These are phyloP conservation scores for Cladophialophora psammophila DNA, from an alignment of 2,329 filamentous ascomycete species.

Conservation along the genomic window DNA sequence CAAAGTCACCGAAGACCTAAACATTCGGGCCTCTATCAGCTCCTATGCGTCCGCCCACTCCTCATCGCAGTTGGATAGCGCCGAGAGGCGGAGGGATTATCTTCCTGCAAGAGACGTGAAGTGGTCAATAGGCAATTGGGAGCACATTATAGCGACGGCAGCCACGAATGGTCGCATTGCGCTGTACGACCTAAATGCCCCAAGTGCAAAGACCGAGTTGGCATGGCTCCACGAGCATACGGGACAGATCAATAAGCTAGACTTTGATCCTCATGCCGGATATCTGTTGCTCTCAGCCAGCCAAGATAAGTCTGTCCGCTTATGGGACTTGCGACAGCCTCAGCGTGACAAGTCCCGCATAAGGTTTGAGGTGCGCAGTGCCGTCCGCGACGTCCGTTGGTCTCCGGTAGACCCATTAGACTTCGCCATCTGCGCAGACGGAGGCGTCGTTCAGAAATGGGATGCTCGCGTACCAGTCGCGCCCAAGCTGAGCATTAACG, in stretches of 20 bases:
- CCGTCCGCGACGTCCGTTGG: slow-evolving; percentile 70
- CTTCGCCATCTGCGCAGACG: slow-evolving; percentile 70
- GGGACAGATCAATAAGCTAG: slow-evolving; percentile 70
- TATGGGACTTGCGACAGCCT: slow-evolving; percentile 69
- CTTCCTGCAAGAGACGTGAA: slow-evolving; percentile 71
- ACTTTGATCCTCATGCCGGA: slow-evolving; percentile 69
- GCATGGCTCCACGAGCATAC: slow-evolving; percentile 69
- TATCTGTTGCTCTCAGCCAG: slow-evolving; percentile 68
- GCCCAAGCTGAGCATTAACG: slow-evolving; percentile 66
- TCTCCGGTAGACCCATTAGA: slow-evolving; percentile 64
- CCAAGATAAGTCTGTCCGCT: slow-evolving; percentile 68
- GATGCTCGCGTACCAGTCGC: slow-evolving; percentile 65
- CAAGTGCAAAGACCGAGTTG: slow-evolving; percentile 63
- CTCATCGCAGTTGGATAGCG: slow-evolving; percentile 48
- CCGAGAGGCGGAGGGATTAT: slow-evolving; percentile 63
- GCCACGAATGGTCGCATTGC: slow-evolving; percentile 71
- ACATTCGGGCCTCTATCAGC: slow-evolving; percentile 67
- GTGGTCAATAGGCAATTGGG: slow-evolving; percentile 69
- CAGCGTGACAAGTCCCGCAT: slow-evolving; percentile 53
- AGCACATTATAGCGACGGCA: slow-evolving; percentile 68
- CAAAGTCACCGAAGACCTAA: slow-evolving; percentile 67
- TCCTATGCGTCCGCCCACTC: slow-evolving; percentile 63
- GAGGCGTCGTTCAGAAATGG: slow-evolving; percentile 69
- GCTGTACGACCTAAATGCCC: slow-evolving; percentile 63
- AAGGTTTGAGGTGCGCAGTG: slow-evolving; percentile 62